These are phyloP conservation scores for Sordariomycetes sp. DNA, from an alignment of 2,329 filamentous ascomycete genomes.

Conservation along the genomic window DNA sequence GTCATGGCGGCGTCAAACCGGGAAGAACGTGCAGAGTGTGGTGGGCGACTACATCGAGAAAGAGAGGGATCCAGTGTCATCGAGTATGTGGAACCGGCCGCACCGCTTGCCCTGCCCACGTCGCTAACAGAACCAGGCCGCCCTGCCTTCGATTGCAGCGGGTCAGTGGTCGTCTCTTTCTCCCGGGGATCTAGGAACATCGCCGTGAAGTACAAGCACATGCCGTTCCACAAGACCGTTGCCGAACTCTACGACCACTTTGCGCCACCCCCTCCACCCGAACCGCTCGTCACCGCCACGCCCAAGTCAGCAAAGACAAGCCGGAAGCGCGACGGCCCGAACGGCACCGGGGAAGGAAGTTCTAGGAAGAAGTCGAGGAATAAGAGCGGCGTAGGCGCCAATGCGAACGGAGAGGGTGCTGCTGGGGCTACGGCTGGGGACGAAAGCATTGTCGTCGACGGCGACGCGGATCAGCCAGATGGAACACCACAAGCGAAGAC, in stretches of 20 bases:
- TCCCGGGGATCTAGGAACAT: slow-evolving; percentile 33
- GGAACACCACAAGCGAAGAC: neutral
- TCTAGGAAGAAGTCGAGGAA: slow-evolving; percentile 16
- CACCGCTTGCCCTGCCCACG: neutral
- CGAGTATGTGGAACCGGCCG: slow-evolving; percentile 23
- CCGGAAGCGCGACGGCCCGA: slow-evolving; percentile 11
- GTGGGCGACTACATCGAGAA: slow-evolving; percentile 39
- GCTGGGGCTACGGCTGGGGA: neutral
- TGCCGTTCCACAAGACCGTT: slow-evolving; percentile 45
- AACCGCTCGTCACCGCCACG: neutral
- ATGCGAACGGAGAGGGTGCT: neutral
- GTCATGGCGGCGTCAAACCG: slow-evolving; percentile 36
- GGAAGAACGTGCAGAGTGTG: slow-evolving; percentile 26
- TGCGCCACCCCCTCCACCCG: slow-evolving; percentile 26
- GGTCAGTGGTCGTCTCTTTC: slow-evolving; percentile 38
- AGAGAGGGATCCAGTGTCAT: slow-evolving; percentile 31
- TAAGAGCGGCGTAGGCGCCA: slow-evolving; percentile 7
- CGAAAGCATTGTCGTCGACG: neutral
- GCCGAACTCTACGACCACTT: slow-evolving; percentile 35
- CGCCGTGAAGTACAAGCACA: slow-evolving; percentile 44
- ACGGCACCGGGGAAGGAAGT: slow-evolving; percentile 2
- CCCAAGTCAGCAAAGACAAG: slow-evolving; percentile 1
- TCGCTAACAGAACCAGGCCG: slow-evolving; percentile 26
- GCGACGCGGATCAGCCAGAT: neutral
- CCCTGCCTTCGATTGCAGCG: slow-evolving; percentile 49